phyloP scores from a whole-genome alignment of 176 grass and related monocot species.

The Ampelocalamus luodianensis region DNA sequence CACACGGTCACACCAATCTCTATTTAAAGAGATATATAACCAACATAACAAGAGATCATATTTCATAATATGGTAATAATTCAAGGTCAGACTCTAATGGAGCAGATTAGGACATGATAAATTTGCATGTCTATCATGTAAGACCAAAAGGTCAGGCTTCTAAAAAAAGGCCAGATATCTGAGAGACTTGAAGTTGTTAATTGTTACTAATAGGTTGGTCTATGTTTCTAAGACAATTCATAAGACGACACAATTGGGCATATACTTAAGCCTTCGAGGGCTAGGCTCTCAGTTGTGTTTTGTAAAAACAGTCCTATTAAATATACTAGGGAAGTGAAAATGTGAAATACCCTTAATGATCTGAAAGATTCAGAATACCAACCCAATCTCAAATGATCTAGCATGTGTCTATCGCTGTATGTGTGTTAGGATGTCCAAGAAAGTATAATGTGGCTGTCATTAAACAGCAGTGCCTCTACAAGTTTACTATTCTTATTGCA shows the following conservation, averaged over 20 bases:
- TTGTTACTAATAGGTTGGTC: background rate
- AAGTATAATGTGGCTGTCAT: background rate
- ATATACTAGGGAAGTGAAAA: background rate
- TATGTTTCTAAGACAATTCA: conserved; percentile 6
- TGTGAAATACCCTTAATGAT: background rate
- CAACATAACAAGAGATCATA: background rate
- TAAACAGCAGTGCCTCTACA: background rate
- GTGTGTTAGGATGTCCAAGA: background rate
- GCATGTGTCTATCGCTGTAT: background rate
- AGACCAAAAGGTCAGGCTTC: conserved; percentile 4
- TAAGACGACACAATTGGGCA: background rate
- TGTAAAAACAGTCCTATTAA: background rate
- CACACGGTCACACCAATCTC: background rate
- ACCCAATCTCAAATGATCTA: background rate
- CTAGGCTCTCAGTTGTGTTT: background rate
- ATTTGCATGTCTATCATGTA: conserved; percentile 8
- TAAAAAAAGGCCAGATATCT: background rate
- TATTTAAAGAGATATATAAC: background rate
- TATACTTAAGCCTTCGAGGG: background rate
- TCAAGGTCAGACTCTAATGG: background rate
- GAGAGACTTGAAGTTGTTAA: background rate
- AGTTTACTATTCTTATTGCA: background rate
- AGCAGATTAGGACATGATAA: background rate
- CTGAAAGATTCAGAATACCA: background rate
- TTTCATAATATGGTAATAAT: conserved; percentile 8